phyloP scores from a whole-genome alignment of 2,329 filamentous ascomycete genomes.

The Celoporthe dispersa region DNA sequence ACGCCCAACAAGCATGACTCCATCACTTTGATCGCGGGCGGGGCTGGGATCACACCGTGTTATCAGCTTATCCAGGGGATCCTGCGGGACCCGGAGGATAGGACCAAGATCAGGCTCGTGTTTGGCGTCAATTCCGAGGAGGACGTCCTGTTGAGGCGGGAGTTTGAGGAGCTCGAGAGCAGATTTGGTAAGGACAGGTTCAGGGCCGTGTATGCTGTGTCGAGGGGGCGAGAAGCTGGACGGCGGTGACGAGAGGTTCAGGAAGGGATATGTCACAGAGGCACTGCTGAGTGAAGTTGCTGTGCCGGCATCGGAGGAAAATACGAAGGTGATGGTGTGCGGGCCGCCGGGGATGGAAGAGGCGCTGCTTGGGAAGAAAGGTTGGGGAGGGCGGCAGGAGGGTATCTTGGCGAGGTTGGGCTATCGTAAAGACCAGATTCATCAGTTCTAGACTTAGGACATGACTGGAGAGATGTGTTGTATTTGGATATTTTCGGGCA shows the following conservation, averaged over 20 bases:
- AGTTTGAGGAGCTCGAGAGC: slow-evolving; percentile 56
- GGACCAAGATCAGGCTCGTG: slow-evolving; percentile 66
- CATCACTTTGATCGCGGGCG: slow-evolving; percentile 71
- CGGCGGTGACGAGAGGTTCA: slow-evolving; percentile 9
- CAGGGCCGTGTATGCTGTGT: slow-evolving; percentile 53
- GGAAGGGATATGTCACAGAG: slow-evolving; percentile 62
- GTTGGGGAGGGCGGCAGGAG: slow-evolving; percentile 36
- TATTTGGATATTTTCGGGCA: neutral
- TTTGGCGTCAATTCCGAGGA: slow-evolving; percentile 68
- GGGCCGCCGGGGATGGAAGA: slow-evolving; percentile 71
- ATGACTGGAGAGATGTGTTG: neutral
- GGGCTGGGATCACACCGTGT: slow-evolving; percentile 73
- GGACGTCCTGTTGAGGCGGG: slow-evolving; percentile 62
- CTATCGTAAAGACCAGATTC: slow-evolving; percentile 59
- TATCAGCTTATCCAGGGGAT: slow-evolving; percentile 68
- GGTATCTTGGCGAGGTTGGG: slow-evolving; percentile 63
- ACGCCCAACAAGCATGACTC: slow-evolving; percentile 52
- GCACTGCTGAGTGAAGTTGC: slow-evolving; percentile 57
- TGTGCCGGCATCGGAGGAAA: slow-evolving; percentile 37
- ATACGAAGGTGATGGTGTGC: slow-evolving; percentile 68
- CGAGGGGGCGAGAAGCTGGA: slow-evolving; percentile 16
- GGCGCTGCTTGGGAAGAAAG: slow-evolving; percentile 52
- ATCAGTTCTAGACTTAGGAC: slow-evolving; percentile 51
- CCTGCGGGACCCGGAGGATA: slow-evolving; percentile 63
- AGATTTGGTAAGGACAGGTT: slow-evolving; percentile 57